Conservation (phyloP, 805 yeast species). For the Isabelozyma gotoi region DNA sequence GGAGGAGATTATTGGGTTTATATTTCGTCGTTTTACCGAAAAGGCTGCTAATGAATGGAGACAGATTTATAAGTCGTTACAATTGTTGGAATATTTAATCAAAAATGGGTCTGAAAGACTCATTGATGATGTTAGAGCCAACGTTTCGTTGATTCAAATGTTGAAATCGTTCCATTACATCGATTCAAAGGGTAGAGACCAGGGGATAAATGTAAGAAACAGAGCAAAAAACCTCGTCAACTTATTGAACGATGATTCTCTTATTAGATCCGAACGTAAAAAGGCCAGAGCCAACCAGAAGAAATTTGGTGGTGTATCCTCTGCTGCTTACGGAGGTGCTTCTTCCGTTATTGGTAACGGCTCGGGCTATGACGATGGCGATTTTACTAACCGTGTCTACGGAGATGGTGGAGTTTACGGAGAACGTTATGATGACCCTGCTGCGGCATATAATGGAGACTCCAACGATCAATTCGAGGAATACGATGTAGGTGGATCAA, state of each 20-base stretch:
- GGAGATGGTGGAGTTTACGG: slow-evolving; percentile 76
- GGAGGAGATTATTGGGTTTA: slow-evolving; percentile 74
- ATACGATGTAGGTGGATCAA: slow-evolving; percentile 44
- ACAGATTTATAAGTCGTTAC: slow-evolving; percentile 93
- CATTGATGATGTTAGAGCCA: slow-evolving; percentile 90
- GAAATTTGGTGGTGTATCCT: slow-evolving; percentile 78
- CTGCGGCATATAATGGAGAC: slow-evolving; percentile 40
- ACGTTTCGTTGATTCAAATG: slow-evolving; percentile 78
- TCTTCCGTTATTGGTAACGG: slow-evolving; percentile 32
- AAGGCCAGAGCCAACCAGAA: slow-evolving; percentile 84
- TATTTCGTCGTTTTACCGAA: slow-evolving; percentile 88
- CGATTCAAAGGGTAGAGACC: slow-evolving; percentile 92
- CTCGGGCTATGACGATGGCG: slow-evolving; percentile 48
- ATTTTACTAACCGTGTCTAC: slow-evolving; percentile 52
- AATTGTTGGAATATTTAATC: slow-evolving; percentile 84
- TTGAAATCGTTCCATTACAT: slow-evolving; percentile 90
- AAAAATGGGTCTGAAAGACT: slow-evolving; percentile 94
- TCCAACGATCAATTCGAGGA: slow-evolving; percentile 54
- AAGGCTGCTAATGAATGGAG: slow-evolving; percentile 97
- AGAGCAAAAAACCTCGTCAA: slow-evolving; percentile 75
- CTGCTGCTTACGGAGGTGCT: slow-evolving; percentile 52
- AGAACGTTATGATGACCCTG: slow-evolving; percentile 60
- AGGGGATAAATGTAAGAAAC: slow-evolving; percentile 92
- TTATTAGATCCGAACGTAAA: slow-evolving; percentile 80
- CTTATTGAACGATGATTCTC: slow-evolving; percentile 72